phyloP scores from a whole-genome alignment of 2,329 filamentous ascomycete species.

The Fusarium sp. region DNA sequence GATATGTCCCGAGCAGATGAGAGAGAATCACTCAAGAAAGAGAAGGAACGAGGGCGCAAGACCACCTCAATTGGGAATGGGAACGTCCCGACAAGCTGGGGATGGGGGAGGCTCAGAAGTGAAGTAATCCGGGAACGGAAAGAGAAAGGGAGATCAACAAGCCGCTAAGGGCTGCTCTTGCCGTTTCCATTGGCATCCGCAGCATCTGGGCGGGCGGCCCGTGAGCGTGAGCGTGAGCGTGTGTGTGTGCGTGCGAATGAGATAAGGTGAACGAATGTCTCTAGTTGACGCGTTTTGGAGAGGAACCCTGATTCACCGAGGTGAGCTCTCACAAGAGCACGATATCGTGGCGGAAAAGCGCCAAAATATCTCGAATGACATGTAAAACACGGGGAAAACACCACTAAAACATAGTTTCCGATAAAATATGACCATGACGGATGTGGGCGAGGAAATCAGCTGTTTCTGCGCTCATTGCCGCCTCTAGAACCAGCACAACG shows the following conservation, averaged over 20 bases:
- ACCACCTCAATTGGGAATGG: conserved; percentile 27
- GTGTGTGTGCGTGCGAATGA: not conserved
- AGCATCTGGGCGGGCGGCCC: conserved; percentile 31
- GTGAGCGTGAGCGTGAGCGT: conserved; percentile 10
- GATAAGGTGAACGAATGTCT: conserved; percentile 9
- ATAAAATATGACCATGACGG: conserved; percentile 10
- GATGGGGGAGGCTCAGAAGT: conserved; percentile 14
- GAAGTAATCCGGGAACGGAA: conserved; percentile 35
- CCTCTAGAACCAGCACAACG: conserved; percentile 11
- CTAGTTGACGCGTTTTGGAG: conserved; percentile 21
- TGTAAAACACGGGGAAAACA: conserved; percentile 14
- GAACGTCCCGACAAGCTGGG: conserved; percentile 24
- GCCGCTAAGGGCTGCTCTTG: conserved; percentile 46
- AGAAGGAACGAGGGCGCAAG: conserved; percentile 19
- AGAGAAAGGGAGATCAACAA: conserved; percentile 42
- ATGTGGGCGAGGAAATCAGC: conserved; percentile 20
- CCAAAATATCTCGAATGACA: not conserved
- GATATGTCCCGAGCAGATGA: conserved; percentile 4
- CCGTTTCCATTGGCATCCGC: conserved; percentile 40
- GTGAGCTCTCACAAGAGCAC: not conserved
- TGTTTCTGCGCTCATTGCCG: conserved; percentile 14
- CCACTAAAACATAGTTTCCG: conserved; percentile 27
- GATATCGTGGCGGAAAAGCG: not conserved
- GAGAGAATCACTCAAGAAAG: not conserved
- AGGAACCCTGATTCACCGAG: conserved; percentile 30